Evolutionary conservation across 345 rosid genomes (phyloP).

Genomic region (Iberis pinnata): DNA sequence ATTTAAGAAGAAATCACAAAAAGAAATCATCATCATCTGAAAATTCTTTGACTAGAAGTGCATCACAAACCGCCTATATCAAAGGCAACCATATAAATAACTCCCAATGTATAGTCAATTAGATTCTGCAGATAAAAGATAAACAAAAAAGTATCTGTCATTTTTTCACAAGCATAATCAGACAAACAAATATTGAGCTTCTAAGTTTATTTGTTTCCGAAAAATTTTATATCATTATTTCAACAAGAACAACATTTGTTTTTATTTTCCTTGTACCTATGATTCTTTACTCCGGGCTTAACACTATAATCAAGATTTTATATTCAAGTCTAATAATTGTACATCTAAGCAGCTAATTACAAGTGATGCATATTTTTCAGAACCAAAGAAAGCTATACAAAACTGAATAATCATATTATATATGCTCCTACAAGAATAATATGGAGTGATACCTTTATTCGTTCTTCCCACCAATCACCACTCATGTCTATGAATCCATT

Average conservation of each 20-base stretch:
- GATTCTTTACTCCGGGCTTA: constrained; percentile 2
- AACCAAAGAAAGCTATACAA: too few species aligned
- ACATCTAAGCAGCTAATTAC: too few species aligned
- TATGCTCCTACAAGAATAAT: background rate
- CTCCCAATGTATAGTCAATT: constrained; percentile 4
- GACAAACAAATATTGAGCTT: constrained; percentile 1
- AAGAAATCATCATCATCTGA: constrained; percentile 69
- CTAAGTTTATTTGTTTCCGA: background rate
- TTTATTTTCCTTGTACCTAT: constrained; percentile 5
- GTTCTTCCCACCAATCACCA: background rate
- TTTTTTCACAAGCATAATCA: background rate
- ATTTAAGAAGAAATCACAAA: background rate
- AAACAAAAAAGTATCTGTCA: background rate
- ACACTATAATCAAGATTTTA: background rate
- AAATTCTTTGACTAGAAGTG: constrained; percentile 45
- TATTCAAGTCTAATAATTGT: too few species aligned
- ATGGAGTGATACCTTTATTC: background rate
- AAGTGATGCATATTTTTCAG: too few species aligned
- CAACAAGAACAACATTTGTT: constrained; percentile 8
- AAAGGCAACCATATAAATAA: constrained; percentile 5
- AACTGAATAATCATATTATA: too few species aligned
- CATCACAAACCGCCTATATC: constrained; percentile 38
- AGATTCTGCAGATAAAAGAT: background rate
- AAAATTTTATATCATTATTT: background rate
- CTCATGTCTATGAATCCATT: background rate